Base-by-base conservation (phyloP, 1,284 basidiomycete species). In the Xerocomus amazonicus region DNA sequence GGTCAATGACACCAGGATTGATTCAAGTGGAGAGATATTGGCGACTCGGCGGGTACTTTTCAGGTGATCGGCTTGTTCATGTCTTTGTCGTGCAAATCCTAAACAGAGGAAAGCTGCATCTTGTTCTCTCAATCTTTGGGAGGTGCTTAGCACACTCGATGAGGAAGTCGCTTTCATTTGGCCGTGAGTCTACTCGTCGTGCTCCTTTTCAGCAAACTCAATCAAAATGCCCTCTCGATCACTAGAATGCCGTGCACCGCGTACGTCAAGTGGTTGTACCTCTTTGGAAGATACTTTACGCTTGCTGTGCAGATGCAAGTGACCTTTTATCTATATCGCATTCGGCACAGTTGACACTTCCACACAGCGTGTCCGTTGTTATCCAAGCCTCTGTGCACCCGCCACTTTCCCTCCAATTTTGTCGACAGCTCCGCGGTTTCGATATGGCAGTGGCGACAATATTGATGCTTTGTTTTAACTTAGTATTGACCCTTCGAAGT, bases 261-360 rank as follows among this genome's bases (percentile, higher is more conserved):
- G 7, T 36, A 47, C 17, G 26, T 64, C 47, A 64, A 64, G 41
- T 65, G 62, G 59, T 3, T 61, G 14, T 61, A 61, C 45, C 9
- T 61, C 14, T 52, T 56, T 41, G 48, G 41, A 6, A 61, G 45
- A 33, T 65, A 61, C 16, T 36, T 50, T 26, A 48, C 36, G 1
- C 9, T 65, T 6, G 14, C 5, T 12, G 8, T 47, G 9, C 62
- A 61, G 33, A 55, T 43, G 62, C 63, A 32, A 53, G 19, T 2
- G 39, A 12, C 29, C 12, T 1, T 23, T 23, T 23, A 23, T 23
- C 19, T 23, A 23, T 23, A 23, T 23, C 19, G 19, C 19, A 4
- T 23, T 23, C 19, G 19, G 19, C 19, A 23, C 19, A 23, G 19
- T 23, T 23, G 19, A 23, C 19, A 23, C 14, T 13, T 17, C 33